phyloP scores from a whole-genome alignment of 2,329 filamentous ascomycete genomes.

The Westerdykella sp. region DNA sequence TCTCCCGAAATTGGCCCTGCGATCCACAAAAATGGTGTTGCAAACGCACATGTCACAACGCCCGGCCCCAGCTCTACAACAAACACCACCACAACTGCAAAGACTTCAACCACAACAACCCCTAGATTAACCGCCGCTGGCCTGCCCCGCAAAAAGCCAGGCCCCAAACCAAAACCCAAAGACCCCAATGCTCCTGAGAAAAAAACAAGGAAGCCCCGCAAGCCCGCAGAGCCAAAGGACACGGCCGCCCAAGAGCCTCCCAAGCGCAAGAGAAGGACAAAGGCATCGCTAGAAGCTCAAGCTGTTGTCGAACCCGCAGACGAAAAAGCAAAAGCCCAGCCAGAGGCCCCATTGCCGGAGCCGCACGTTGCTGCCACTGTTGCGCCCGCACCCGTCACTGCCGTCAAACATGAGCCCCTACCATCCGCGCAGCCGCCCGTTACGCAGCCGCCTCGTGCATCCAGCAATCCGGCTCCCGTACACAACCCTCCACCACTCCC shows the following conservation, averaged over 20 bases:
- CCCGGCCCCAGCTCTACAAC: slow-evolving; percentile 18
- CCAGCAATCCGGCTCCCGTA: slow-evolving; percentile 32
- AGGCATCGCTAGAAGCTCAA: slow-evolving; percentile 34
- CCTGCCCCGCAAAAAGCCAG: slow-evolving; percentile 38
- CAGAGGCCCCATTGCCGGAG: background rate
- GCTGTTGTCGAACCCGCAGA: slow-evolving; percentile 5
- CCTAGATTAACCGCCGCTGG: slow-evolving; percentile 33
- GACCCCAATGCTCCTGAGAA: slow-evolving; percentile 36
- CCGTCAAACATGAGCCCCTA: slow-evolving; percentile 5
- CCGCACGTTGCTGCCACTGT: slow-evolving; percentile 1
- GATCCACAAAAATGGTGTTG: slow-evolving; percentile 26
- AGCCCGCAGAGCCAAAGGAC: slow-evolving; percentile 46
- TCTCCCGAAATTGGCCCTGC: slow-evolving; percentile 32
- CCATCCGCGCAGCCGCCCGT: slow-evolving; percentile 26
- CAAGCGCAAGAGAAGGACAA: slow-evolving; percentile 45
- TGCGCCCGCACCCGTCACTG: background rate
- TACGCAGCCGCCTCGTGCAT: slow-evolving; percentile 23
- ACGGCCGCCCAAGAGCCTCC: slow-evolving; percentile 35
- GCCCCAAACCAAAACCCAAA: slow-evolving; percentile 39
- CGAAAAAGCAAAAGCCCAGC: slow-evolving; percentile 6
- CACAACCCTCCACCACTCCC: slow-evolving; percentile 34
- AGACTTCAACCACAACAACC: slow-evolving; percentile 7
- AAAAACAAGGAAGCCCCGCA: slow-evolving; percentile 42
- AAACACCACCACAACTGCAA: slow-evolving; percentile 6
- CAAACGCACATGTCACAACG: slow-evolving; percentile 22